Conservation (phyloP, 805 yeast genomes). For the Nakazawaea peltata region DNA sequence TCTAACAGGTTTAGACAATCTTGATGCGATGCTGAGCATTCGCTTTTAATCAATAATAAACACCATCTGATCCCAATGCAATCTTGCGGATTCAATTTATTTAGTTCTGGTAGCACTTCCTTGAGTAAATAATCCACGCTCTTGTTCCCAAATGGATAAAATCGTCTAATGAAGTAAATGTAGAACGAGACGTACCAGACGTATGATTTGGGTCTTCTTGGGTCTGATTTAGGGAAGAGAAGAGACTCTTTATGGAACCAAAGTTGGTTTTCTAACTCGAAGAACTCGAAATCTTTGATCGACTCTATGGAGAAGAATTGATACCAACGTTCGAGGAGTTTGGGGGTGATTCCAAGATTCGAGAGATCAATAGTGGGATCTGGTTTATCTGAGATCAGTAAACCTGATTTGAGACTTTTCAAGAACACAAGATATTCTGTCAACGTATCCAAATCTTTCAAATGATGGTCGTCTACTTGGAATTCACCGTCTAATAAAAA, state of each 20-base stretch:
- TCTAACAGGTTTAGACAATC: constrained; percentile 1
- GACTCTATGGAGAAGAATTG: constrained; percentile 2
- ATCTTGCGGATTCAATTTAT: background rate
- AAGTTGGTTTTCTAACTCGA: constrained; percentile 6
- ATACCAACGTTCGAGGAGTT: constrained; percentile 2
- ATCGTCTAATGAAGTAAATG: constrained; percentile 7
- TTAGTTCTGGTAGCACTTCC: constrained; percentile 5
- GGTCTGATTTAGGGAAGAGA: background rate
- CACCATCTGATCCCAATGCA: constrained; percentile 7
- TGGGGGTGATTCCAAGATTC: background rate
- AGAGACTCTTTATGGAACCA: constrained; percentile 6
- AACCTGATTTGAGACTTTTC: constrained; percentile 5
- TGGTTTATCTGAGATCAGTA: background rate
- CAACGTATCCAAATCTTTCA: no score
- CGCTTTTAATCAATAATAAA: constrained; percentile 1
- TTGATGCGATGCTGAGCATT: background rate
- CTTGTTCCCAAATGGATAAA: constrained; percentile 4
- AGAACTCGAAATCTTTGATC: constrained; percentile 1
- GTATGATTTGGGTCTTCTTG: constrained; percentile 2
- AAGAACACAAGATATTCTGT: constrained; percentile 1
- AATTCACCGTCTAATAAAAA: background rate
- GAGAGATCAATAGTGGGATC: background rate
- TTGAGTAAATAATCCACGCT: constrained; percentile 6
- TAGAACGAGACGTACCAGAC: constrained; percentile 8
- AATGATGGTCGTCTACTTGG: no score